Base-by-base conservation (phyloP, 768 basidiomycete genomes). In the Kwoniella dejecticola region DNA sequence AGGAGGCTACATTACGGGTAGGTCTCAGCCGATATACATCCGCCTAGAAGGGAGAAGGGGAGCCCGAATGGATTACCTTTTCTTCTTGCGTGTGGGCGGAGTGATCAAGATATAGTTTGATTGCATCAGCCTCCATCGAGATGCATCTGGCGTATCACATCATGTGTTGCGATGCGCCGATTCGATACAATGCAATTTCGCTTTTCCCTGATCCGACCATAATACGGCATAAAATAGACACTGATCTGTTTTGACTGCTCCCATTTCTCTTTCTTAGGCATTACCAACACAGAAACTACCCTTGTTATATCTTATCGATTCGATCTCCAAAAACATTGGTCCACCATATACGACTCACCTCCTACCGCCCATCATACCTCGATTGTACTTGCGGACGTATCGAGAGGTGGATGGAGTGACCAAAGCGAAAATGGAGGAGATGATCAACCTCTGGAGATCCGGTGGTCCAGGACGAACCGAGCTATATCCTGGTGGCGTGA, bases 371-470 rank as follows among this genome's bases (percentile, higher is more conserved):
- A 85, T 92, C 75, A 89, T 94, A 63, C 88, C 89, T 58, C 84
- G 86, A 21, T 81, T 94, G 17, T 98, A 93, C 81, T 82, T 96
- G 67, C 86, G 90, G 66, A 88, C 93, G 27, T 97, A 98, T 80
- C 83, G 85, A 46, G 84, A 86, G 69, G 94, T 96, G 67, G 93
- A 96, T 75, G 86, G 86, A 52, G 80, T 79, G 41, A 95, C 91
- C 24, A 87, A 89, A 63, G 85, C 86, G 77, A 98, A 98, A 80
- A 94, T 99, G 90, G 91, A 95, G 76, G 96, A 99, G 79, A 92
- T 99, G 87, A 85, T 98, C 13, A 80, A 90, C 27, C 95, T 96
- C 5, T 99, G 96, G 96, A 84, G 93, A 40, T 88, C 86, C 23
- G 92, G 91, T 15, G 87, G 89, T 13, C 88, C 90, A 2, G 84